Base-by-base conservation (phyloP, 1,284 basidiomycete species). In the Apiotrichum sp. region DNA sequence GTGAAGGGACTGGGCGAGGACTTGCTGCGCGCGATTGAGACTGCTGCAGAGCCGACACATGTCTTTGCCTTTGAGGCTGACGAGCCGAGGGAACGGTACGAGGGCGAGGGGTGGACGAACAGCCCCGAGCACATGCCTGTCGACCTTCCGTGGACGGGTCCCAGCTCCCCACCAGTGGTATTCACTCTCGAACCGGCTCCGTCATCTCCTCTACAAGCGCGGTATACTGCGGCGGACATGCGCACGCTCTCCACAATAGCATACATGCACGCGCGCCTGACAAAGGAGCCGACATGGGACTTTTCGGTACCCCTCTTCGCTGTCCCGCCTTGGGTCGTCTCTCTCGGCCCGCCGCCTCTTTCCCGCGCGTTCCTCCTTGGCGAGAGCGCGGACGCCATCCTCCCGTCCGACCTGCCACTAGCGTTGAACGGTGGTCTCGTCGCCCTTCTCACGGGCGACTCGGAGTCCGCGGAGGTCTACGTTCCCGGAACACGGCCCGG, bases 1-100 rank as follows among this genome's bases (percentile, higher is more conserved):
- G 83, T 84, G 13, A 97, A 95, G 72, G 95, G 95, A 2, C 83
- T 97, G 1, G 95, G 95, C 2, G 86, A 85, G 16, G 89, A 96
- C 64, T 77, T 98, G 3, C 81, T 85, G 9, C 71, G 73, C 2
- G 82, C 82, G 59, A 84, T 97, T 47, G 85, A 92, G 68, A 80
- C 80, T 2, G 75, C 86, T 14, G 75, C 86, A 1, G 78, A 82
- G 47, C 85, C 91, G 0, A 84, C 83, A 0, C 79, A 84, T 62
- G 77, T 89, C 31, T 87, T 87, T 68, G 82, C 84, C 10, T 80
- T 81, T 53, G 69, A 70, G 22, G 33, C 55, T 1, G 66, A 64
- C 29, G 53, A 47, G 2, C 47, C 39, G 14, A 49, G 55, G 36
- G 8, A 13, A 13, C 9, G n/a, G 6, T 14, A 41, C 22, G 48